Base-by-base conservation (phyloP, 2,329 filamentous ascomycete species). In the Aspergillus vadensis region DNA sequence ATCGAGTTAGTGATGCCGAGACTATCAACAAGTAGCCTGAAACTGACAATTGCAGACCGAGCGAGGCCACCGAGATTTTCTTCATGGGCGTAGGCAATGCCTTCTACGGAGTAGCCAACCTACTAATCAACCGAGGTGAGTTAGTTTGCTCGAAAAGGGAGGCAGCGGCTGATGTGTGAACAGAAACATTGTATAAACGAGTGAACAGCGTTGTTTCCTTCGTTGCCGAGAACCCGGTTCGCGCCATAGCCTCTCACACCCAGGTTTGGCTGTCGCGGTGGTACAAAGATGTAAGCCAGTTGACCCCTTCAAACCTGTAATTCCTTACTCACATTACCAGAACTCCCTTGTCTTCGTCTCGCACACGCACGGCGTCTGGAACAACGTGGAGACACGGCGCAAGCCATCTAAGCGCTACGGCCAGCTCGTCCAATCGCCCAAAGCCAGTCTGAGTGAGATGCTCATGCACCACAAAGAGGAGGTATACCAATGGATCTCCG, bases 61-160 rank as follows among this genome's bases (percentile, higher is more conserved):
- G 81, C 58, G 81, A 89, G 2, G 82, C 85, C 0, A 87, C 88
- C 5, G 86, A 94, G 55, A 86, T 98, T 15, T 91, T 96, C 72
- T 81, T 99, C 21, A 83, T 99, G 72, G 94, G 95, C 0, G 87
- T 96, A 1, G 95, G 95, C n/a, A 89, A 92, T 68, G 91, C 95
- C 1, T 96, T 95, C 70, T 81, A 90, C 3, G 92, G 91, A 1
- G 85, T 97, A 51, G 89, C 95, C 60, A 85, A 93, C 59, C 85
- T 98, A 5, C 81, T 98, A 5, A 88, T 89, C 9, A 89, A 89
- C 67, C 83, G 92, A 79, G 87, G 91, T 91, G 82, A 60, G 76
- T 38, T 5, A 17, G 7, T 1, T 66, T 44, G 50, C 30, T 41
- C n/a, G 23, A 14, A 23, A 30, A 50, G 21, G 30, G 32, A 30